Conservation (phyloP, 306 rosid genomes). For the Trifolium dubium region DNA sequence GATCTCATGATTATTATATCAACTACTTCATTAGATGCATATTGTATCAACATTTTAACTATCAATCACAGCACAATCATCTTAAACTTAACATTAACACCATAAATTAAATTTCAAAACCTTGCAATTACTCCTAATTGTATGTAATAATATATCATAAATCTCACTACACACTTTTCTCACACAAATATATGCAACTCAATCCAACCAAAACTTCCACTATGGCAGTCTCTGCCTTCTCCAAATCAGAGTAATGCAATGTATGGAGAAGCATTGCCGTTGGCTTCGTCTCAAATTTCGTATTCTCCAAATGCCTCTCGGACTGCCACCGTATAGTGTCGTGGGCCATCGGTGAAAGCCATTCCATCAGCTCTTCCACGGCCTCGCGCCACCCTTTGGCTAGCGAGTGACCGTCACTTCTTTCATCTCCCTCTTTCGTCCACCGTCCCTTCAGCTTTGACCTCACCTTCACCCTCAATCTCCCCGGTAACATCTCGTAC, state of each 20-base stretch:
- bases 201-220: slow-evolving; percentile 72
- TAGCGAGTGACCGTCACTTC: slow-evolving; percentile 29
- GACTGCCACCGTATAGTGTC: slow-evolving; percentile 66
- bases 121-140: slow-evolving; percentile 22
- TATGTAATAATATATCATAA: neutral
- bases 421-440: slow-evolving; percentile 32
- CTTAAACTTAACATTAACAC: slow-evolving; percentile 2
- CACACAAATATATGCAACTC: slow-evolving; percentile 60
- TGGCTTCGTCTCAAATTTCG: slow-evolving; percentile 43
- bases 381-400: slow-evolving; percentile 76
- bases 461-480: slow-evolving; percentile 46
- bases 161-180: slow-evolving; percentile 36
- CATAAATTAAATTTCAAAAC: neutral
- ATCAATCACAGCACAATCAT: neutral
- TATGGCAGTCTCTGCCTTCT: slow-evolving; percentile 79
- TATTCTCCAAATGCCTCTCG: slow-evolving; percentile 58
- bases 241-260: slow-evolving; percentile 74
- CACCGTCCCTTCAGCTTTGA: slow-evolving; percentile 51
- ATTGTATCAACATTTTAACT: too few relatives aligned
- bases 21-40: neutral
- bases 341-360: slow-evolving; percentile 65
- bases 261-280: slow-evolving; percentile 62
- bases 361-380: slow-evolving; percentile 65
- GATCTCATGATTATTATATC: neutral
- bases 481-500: slow-evolving; percentile 70